phyloP scores from a whole-genome alignment of 1,139 yeast genomes.

The Nadsonia starkeyi-henricii region DNA sequence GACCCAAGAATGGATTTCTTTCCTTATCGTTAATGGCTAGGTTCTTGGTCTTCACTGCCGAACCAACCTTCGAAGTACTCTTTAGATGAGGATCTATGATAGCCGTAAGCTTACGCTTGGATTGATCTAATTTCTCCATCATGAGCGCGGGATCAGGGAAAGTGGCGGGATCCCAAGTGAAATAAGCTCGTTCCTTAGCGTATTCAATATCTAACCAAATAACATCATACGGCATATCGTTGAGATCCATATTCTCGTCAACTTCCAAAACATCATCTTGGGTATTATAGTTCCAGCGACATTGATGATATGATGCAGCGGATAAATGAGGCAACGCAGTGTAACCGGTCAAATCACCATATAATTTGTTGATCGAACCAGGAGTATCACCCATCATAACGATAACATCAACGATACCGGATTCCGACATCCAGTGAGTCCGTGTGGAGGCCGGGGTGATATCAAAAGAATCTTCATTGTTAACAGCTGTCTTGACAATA shows the following conservation, averaged over 20 bases:
- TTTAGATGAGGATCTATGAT: conserved; percentile 90
- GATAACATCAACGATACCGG: conserved; percentile 67
- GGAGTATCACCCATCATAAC: conserved; percentile 56
- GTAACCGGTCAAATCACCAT: conserved; percentile 64
- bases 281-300: conserved; percentile 93
- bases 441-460: conserved; percentile 9
- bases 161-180: conserved; percentile 69
- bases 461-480: background rate
- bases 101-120: conserved; percentile 71
- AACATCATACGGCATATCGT: conserved; percentile 73
- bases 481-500: conserved; percentile 27
- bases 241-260: conserved; percentile 51
- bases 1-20: conserved; percentile 53
- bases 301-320: conserved; percentile 85
- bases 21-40: conserved; percentile 33
- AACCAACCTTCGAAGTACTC: conserved; percentile 48
- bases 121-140: conserved; percentile 47
- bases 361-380: conserved; percentile 41
- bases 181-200: conserved; percentile 71
- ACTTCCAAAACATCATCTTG: conserved; percentile 71
- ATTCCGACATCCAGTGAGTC: conserved; percentile 91
- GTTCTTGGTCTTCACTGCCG: conserved; percentile 30
- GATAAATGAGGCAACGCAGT: conserved; percentile 65
- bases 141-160: conserved; percentile 66
- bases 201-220: conserved; percentile 96